phyloP scores from a whole-genome alignment of 2,329 filamentous ascomycete genomes.

The Westerdykella aurantiaca region DNA sequence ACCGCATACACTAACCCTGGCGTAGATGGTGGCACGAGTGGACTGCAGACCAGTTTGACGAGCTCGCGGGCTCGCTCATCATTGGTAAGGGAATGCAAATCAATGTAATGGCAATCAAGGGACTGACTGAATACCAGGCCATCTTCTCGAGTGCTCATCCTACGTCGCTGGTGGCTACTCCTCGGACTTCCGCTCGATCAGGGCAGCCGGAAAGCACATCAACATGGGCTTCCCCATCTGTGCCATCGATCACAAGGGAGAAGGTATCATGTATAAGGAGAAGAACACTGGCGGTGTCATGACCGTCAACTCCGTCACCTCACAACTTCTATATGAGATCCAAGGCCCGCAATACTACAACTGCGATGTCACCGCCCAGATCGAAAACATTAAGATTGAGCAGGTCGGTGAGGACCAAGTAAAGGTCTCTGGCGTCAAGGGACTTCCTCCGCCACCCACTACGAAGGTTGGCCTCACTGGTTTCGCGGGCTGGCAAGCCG shows the following conservation, averaged over 20 bases:
- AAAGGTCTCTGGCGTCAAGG: constrained; percentile 42
- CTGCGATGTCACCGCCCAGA: constrained; percentile 50
- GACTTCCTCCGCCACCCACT: constrained; percentile 41
- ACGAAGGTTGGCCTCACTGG: constrained; percentile 47
- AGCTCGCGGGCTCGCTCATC: constrained; percentile 38
- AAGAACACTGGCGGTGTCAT: constrained; percentile 31
- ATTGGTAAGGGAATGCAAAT: constrained; percentile 9
- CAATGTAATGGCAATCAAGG: neutral
- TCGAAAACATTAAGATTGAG: constrained; percentile 48
- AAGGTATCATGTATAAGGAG: constrained; percentile 45
- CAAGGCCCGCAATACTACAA: constrained; percentile 47
- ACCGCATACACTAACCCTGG: constrained; percentile 20
- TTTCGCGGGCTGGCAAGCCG: constrained; percentile 44
- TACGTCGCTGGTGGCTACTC: constrained; percentile 42
- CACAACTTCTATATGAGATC: constrained; percentile 42
- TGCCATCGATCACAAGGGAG: constrained; percentile 42
- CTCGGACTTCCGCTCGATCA: constrained; percentile 37
- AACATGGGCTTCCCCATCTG: constrained; percentile 45
- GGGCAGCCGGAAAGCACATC: constrained; percentile 30
- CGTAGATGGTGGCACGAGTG: constrained; percentile 37
- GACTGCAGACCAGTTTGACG: constrained; percentile 29
- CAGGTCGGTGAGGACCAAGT: constrained; percentile 48
- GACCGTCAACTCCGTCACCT: constrained; percentile 18
- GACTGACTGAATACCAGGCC: constrained; percentile 21
- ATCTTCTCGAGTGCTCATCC: constrained; percentile 41